A percentile compares a stretch with the other conserved stretches of the same genome.
These are phyloP conservation scores for Neonectria neomacrospora DNA, from an alignment of 2,329 filamentous ascomycete genomes.

Conservation along the genomic window DNA sequence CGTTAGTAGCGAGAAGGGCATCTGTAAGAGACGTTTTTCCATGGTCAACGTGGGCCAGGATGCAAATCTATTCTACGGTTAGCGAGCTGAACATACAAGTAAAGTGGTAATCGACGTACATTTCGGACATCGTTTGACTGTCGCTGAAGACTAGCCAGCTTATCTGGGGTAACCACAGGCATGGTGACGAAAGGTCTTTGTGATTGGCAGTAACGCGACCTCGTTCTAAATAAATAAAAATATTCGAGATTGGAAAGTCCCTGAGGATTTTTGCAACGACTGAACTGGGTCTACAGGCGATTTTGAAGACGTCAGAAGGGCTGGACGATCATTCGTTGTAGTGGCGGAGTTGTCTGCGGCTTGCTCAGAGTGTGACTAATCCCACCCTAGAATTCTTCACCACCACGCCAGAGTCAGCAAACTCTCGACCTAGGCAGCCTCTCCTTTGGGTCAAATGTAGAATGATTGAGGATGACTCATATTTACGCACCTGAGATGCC, in stretches of 20 bases:
- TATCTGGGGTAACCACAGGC: slow-evolving; percentile 91
- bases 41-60: slow-evolving; percentile 96
- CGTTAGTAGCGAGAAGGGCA: slow-evolving; percentile 96
- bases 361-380: slow-evolving; percentile 43
- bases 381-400: slow-evolving; percentile 19
- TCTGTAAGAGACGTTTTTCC: slow-evolving; percentile 98
- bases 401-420: slow-evolving; percentile 35
- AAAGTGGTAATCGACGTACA: slow-evolving; percentile 62
- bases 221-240: slow-evolving; percentile 2
- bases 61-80: slow-evolving; percentile 76
- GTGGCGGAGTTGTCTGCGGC: slow-evolving; percentile 27
- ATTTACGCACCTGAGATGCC: slow-evolving; percentile 23
- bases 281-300: neutral
- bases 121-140: slow-evolving; percentile 92
- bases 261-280: neutral
- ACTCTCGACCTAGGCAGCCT: slow-evolving; percentile 21
- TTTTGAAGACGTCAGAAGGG: slow-evolving; percentile 23
- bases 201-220: slow-evolving; percentile 14
- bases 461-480: slow-evolving; percentile 46
- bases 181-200: slow-evolving; percentile 62
- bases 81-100: neutral
- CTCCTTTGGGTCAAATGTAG: slow-evolving; percentile 24
- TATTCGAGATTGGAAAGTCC: neutral
- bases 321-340: slow-evolving; percentile 17
- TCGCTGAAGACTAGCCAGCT: slow-evolving; percentile 89